Evolutionary conservation across 257 asterid genomes (phyloP), one percentile per base, ranked within the genome.

Genomic region (Solanum virginianum): DNA sequence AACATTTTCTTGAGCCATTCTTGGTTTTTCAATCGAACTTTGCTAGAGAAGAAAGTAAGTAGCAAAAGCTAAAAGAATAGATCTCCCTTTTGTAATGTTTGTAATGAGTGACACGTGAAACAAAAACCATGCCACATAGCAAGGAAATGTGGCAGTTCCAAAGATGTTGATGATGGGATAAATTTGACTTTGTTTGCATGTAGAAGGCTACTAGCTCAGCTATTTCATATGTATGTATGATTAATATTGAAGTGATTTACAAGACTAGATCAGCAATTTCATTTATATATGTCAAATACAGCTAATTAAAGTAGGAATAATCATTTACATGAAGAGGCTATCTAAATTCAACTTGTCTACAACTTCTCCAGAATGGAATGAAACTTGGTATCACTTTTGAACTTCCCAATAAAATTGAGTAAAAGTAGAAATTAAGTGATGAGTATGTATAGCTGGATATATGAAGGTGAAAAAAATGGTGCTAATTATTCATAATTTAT

Each of bases 91-190:
- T 79, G 68, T 53, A 51, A 75, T 79, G 49, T 79, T 79, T 51
- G 18, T 9, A 16, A 3, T 20, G n/a, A 86, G 72, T 75, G 90
- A 84, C 90, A 77, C 85, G 56, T 86, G 49, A 72, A 43, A 57
- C 39, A 68, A 68, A 45, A 66, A 43, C 49, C 12, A 45, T 84
- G 88, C 85, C 89, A 84, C 88, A 57, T 81, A 45, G 84, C 74
- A 8, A 75, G 86, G 86, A 51, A 82, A 74, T 62, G 87, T 86
- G 86, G 84, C 84, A 80, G 45, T 43, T 80, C 51, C 83, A 84
- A 68, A 60, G 60, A 17, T 79, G 11, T 79, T 79, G 83, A 79
- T 80, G 90, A 72, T 63, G 65, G 11, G 12, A 59, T 85, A 72
- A 83, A 29, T 57, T 72, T 84, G 87, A 83, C 80, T 41, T 18